Conservation (phyloP, 2,329 filamentous ascomycete genomes). For the Fusarium pilosicola region DNA sequence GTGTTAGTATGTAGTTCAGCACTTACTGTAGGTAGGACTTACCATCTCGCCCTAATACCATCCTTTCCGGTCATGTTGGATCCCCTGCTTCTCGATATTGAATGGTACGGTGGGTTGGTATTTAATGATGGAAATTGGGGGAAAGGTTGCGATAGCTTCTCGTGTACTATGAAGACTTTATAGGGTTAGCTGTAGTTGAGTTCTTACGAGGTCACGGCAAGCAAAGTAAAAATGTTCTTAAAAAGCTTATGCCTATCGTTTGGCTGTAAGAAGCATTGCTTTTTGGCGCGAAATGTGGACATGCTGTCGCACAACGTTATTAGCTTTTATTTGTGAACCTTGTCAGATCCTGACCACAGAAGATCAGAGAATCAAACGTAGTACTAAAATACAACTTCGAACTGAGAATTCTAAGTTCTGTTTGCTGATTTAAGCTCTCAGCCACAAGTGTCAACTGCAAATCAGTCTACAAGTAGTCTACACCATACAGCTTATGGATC, state of each 20-base stretch:
- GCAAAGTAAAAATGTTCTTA: background rate
- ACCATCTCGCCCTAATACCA: background rate
- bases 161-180: too few species aligned
- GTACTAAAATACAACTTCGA: rapidly evolving
- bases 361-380: rapidly evolving
- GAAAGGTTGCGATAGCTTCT: rapidly evolving
- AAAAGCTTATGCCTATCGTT: rapidly evolving
- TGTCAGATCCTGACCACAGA: background rate
- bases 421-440: too few species aligned
- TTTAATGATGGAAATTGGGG: rapidly evolving
- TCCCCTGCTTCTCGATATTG: rapidly evolving
- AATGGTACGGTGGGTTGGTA: rapidly evolving
- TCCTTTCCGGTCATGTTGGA: rapidly evolving
- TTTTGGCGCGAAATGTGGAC: rapidly evolving
- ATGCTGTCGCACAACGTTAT: rapidly evolving
- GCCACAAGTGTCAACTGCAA: too few species aligned
- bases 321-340: rapidly evolving
- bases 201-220: background rate
- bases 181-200: rapidly evolving
- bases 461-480: too few species aligned
- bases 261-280: rapidly evolving
- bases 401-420: too few species aligned
- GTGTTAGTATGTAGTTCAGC: rapidly evolving
- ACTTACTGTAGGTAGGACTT: rapidly evolving
- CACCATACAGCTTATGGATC: too few species aligned